These are phyloP conservation scores for Vanrija sp. DNA, from an alignment of 1,284 basidiomycete genomes.

Conservation along the genomic window DNA sequence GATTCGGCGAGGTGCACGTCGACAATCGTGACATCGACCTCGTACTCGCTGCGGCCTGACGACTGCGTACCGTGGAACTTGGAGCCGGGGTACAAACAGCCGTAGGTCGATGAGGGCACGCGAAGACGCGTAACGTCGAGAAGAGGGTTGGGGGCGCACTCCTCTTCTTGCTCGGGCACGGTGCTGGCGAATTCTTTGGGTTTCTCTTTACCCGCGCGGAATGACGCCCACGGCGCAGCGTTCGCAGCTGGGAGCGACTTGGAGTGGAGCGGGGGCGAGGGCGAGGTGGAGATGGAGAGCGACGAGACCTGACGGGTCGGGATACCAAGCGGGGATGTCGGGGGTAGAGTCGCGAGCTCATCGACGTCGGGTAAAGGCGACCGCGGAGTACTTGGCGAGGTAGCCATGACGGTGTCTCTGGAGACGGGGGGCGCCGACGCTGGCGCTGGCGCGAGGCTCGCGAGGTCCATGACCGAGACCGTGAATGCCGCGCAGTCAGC, in stretches of 20 bases:
- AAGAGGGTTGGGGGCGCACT: conserved; percentile 55
- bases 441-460: neutral
- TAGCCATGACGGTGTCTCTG: neutral
- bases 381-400: neutral
- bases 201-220: neutral
- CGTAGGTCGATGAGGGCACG: conserved; percentile 66
- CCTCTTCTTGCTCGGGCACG: conserved; percentile 6
- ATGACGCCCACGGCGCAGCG: conserved; percentile 30
- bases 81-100: conserved; percentile 75
- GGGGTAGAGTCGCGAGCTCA: neutral
- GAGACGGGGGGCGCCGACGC: neutral
- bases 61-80: conserved; percentile 75
- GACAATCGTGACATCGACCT: conserved; percentile 74
- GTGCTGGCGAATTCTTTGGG: neutral
- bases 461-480: conserved; percentile 4
- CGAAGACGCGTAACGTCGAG: conserved; percentile 71
- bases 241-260: conserved; percentile 31
- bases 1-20: conserved; percentile 77
- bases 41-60: conserved; percentile 76
- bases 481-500: no score
- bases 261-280: conserved; percentile 11
- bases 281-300: conserved; percentile 2
- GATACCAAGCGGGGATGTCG: neutral
- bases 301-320: neutral
- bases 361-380: neutral